Base-by-base conservation (phyloP, 139 green algal species). In the Tetraselmis chui region DNA sequence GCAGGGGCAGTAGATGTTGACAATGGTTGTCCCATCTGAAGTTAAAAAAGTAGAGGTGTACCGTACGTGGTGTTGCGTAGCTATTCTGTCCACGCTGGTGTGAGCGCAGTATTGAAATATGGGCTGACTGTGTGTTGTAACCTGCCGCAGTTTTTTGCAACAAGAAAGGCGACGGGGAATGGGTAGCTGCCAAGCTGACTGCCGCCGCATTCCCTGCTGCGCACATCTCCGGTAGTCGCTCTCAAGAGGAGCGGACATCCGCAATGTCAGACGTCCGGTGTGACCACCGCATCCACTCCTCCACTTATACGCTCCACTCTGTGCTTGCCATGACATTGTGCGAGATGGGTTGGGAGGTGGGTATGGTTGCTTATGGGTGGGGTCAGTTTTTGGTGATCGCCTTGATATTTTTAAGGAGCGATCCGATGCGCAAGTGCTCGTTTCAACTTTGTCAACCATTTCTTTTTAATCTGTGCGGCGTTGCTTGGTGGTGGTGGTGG, bases 131-230 rank as follows among this genome's bases (percentile, higher is more conserved):
- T n/a, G n/a, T n/a, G n/a, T n/a, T n/a, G n/a, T n/a, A n/a, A n/a
- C n/a, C 45, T 86, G 92, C 93, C 0, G 87, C 91, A 2, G 88
- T 96, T 58, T 97, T 97, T 84, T 94, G 89, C 88, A 94, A 93
- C 83, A 32, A 83, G 28, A 89, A 92, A 79, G 81, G 85, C 29
- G 84, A 87, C 25, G 93, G 90, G 0, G 87, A 91, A 67, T 88
- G 81, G 84, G 88, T 97, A 28, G 85, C 90, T 0, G 77, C 32
- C 5, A 77, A 75, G 1, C 87, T 97, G 2, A 85, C 59, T n/a
- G 81, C 82, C 0, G 85, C 85, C 0, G 94, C 92, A 82, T 92
- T 89, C 85, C 89, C 92, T 0, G 82, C 90, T 22, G 87, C 88
- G 1, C 90, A 89, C 81, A 85, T 96, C 29, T 95, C 89, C 0